These are phyloP conservation scores for Gossypium longicalyx DNA, from an alignment of 345 rosid genomes.

Conservation along the genomic window DNA sequence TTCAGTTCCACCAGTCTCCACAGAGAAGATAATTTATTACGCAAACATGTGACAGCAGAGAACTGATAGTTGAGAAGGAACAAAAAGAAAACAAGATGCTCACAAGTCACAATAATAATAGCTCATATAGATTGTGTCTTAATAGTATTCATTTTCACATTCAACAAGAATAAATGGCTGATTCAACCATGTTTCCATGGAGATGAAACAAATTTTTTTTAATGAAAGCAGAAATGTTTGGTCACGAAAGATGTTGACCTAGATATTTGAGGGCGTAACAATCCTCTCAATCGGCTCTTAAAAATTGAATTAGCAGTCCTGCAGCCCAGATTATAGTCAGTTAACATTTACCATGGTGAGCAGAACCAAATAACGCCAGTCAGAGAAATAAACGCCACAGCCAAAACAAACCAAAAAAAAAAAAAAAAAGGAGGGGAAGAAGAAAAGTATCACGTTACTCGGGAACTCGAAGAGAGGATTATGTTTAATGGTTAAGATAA, in stretches of 20 bases:
- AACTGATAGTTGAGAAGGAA: not conserved
- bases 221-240: slow-evolving; percentile 15
- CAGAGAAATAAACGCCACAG: not conserved
- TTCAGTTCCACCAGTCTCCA: not conserved
- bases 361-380: not conserved
- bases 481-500: not conserved
- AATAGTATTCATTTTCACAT: not conserved
- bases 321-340: slow-evolving; percentile 46
- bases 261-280: slow-evolving; percentile 44
- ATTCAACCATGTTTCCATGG: not conserved
- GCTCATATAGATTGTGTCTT: not conserved
- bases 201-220: not conserved
- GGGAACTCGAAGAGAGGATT: slow-evolving; percentile 14
- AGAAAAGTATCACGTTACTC: not conserved
- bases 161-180: not conserved
- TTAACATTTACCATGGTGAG: slow-evolving; percentile 15
- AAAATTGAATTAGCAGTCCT: slow-evolving; percentile 44
- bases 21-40: not conserved
- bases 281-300: slow-evolving; percentile 55
- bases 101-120: not conserved
- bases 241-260: slow-evolving; percentile 49
- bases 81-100: not conserved
- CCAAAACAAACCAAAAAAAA: not conserved
- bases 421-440: not conserved
- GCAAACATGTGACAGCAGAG: not conserved